Percentiles rank a stretch among this genome's conserved stretches.
Evolutionary conservation across 306 rosid species (phyloP).

Genomic region (Cicer bijugum): DNA sequence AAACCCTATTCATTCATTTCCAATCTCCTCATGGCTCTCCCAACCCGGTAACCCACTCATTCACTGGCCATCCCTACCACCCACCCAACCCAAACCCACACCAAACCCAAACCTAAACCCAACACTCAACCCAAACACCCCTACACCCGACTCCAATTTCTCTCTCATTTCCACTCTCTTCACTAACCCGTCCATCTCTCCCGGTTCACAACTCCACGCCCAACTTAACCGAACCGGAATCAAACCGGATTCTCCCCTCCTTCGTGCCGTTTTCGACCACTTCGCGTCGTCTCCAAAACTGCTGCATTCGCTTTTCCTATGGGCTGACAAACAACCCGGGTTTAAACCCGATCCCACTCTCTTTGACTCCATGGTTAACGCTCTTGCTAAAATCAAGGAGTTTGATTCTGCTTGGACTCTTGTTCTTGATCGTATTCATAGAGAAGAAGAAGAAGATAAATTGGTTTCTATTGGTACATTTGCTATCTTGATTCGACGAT

Average conservation of each 20-base stretch:
- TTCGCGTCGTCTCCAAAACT: constrained; percentile 75
- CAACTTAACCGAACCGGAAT: constrained; percentile 64
- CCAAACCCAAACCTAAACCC: constrained; percentile 35
- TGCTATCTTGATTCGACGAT: constrained; percentile 80
- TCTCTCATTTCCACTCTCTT: constrained; percentile 59
- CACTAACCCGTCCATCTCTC: constrained; percentile 51
- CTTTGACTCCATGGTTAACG: constrained; percentile 59
- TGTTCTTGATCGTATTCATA: constrained; percentile 49
- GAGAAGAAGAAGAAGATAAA: constrained; percentile 33
- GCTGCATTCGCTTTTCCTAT: constrained; percentile 66
- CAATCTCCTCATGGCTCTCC: constrained; percentile 61
- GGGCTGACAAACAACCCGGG: constrained; percentile 71
- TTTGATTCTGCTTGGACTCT: constrained; percentile 78
- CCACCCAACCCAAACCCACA: constrained; percentile 32
- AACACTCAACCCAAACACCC: neutral
- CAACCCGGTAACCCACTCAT: constrained; percentile 64
- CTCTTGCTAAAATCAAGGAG: constrained; percentile 65
- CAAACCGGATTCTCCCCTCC: constrained; percentile 52
- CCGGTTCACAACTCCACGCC: constrained; percentile 59
- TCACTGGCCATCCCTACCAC: constrained; percentile 55
- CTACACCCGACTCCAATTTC: constrained; percentile 13
- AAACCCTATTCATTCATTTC: constrained; percentile 39
- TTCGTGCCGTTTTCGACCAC: constrained; percentile 57
- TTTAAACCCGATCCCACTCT: constrained; percentile 52
- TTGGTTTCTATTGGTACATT: constrained; percentile 67